A percentile compares a stretch with the other conserved stretches of the same genome.
Conservation (phyloP, 345 rosid species). For the Melaleuca alternifolia region DNA sequence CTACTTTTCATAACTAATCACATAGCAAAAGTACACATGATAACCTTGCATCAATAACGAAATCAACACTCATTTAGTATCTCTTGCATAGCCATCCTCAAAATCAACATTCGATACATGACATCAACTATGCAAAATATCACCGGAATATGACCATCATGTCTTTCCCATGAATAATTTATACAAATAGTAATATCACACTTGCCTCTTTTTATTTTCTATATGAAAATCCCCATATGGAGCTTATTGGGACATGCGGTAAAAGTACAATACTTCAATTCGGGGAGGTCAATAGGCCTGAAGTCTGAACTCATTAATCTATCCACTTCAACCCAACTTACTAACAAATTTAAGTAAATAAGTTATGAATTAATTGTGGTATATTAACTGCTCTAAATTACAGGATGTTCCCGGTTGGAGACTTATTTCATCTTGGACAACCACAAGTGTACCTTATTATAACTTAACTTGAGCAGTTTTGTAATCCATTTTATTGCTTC, state of each 20-base stretch:
- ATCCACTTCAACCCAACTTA: background rate
- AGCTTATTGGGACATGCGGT: background rate
- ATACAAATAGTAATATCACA: no score
- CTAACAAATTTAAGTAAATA: background rate
- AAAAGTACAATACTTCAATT: background rate
- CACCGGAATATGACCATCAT: no score
- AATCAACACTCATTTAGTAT: no score
- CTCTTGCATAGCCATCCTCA: no score
- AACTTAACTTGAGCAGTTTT: background rate
- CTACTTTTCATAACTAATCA: no score
- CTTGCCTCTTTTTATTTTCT: no score
- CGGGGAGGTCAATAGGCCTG: background rate
- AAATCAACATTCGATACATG: no score
- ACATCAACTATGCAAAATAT: no score
- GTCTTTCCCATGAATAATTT: no score
- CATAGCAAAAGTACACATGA: no score
- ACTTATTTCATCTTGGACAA: background rate
- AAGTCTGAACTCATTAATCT: background rate
- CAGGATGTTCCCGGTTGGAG: background rate
- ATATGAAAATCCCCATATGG: background rate
- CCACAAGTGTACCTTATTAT: background rate
- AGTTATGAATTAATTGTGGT: background rate
- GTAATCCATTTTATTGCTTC: background rate
- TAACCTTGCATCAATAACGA: no score
- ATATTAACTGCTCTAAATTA: background rate